Percentiles rank a stretch among this genome's conserved stretches.
Conservation (phyloP, 306 rosid genomes). For the Trifolium pratense region DNA sequence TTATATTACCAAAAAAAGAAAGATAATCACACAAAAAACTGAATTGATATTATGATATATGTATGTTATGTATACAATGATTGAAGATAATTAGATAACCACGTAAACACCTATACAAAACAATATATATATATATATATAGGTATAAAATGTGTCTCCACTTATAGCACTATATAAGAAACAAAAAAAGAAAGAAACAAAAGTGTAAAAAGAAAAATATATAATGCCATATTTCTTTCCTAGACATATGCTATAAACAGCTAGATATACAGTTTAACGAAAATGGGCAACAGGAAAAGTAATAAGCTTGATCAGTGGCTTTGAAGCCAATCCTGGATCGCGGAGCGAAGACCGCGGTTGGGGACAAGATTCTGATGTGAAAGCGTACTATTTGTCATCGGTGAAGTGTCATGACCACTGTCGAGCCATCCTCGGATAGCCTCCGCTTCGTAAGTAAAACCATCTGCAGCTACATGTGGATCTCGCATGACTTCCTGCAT, state of each 20-base stretch:
- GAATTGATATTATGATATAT: background rate
- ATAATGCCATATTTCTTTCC: conserved; percentile 15
- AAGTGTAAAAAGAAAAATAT: conserved; percentile 25
- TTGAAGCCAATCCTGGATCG: conserved; percentile 89
- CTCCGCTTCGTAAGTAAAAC: conserved; percentile 90
- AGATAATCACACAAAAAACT: conserved; percentile 17
- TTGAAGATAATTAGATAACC: conserved; percentile 8
- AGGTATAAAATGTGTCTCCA: conserved; percentile 20
- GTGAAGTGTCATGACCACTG: conserved; percentile 82
- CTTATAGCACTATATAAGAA: conserved; percentile 12
- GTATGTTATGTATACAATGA: conserved; percentile 39
- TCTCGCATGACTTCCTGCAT: conserved; percentile 92
- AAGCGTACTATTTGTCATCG: conserved; percentile 79
- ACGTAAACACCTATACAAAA: conserved; percentile 40
- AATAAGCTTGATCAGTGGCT: conserved; percentile 53
- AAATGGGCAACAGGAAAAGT: no score
- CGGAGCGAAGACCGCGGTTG: conserved; percentile 83
- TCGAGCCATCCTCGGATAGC: conserved; percentile 90
- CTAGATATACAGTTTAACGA: conserved; percentile 24
- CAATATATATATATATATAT: no score
- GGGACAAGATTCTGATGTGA: conserved; percentile 71
- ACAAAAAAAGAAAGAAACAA: no score
- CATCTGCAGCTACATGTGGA: conserved; percentile 96
- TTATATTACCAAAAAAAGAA: conserved; percentile 6
- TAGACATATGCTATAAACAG: conserved; percentile 41